A percentile compares a stretch with the other conserved stretches of the same genome.
Conservation (phyloP, 768 basidiomycete species). For the Mycena floridula region DNA sequence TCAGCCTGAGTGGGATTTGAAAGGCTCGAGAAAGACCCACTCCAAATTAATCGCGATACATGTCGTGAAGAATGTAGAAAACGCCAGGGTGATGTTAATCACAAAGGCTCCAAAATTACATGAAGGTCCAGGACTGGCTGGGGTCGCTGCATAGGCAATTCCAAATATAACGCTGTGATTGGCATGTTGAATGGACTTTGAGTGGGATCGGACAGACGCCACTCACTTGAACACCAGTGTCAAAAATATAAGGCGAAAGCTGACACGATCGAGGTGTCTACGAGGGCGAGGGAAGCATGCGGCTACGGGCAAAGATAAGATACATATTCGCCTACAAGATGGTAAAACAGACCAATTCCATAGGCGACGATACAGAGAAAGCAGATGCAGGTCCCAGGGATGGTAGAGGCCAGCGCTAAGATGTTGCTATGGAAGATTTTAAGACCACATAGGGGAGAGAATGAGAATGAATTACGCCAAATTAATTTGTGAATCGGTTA, state of each 20-base stretch:
- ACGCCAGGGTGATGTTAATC: conserved; percentile 14
- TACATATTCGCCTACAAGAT: no score
- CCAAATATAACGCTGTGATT: conserved; percentile 19
- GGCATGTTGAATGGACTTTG: no score
- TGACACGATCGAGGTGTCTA: conserved; percentile 16
- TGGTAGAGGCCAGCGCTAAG: conserved; percentile 1
- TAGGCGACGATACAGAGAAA: conserved; percentile 12
- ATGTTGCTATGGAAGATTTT: not conserved
- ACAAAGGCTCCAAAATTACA: conserved; percentile 16
- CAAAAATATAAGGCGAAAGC: conserved; percentile 15
- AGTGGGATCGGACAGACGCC: no score
- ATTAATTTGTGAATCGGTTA: not conserved
- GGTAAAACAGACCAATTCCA: no score
- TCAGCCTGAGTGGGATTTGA: not conserved
- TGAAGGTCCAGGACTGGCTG: conserved; percentile 4
- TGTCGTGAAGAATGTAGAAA: conserved; percentile 17
- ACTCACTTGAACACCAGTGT: no score
- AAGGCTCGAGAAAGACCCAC: conserved; percentile 8
- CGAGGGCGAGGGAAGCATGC: conserved; percentile 5
- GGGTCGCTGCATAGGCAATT: conserved; percentile 12
- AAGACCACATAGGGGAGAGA: not conserved
- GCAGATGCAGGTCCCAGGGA: conserved; percentile 11
- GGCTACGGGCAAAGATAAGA: no score
- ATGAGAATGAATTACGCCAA: not conserved
- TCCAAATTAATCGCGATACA: conserved; percentile 21